phyloP scores from a whole-genome alignment of 2,329 filamentous ascomycete genomes.

The Cladophialophora yegresii region DNA sequence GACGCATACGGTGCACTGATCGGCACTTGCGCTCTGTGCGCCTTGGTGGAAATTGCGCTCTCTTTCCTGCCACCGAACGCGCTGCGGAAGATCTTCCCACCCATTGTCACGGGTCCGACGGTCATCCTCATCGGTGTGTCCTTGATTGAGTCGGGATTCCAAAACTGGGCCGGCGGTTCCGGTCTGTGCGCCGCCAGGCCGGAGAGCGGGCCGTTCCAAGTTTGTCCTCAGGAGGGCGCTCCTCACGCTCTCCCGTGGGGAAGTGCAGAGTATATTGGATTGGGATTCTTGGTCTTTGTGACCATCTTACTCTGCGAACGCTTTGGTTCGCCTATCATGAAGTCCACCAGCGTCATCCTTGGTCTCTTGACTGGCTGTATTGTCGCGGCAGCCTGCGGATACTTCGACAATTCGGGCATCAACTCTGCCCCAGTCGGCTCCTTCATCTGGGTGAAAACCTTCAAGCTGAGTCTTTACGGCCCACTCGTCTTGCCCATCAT shows the following conservation, averaged over 20 bases:
- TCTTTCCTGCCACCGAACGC: slow-evolving; percentile 64
- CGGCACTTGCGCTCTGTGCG: slow-evolving; percentile 55
- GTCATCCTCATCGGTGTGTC: slow-evolving; percentile 68
- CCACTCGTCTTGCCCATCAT: slow-evolving; percentile 67
- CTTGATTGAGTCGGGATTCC: slow-evolving; percentile 63
- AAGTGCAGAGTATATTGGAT: slow-evolving; percentile 64
- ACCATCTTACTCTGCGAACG: slow-evolving; percentile 69
- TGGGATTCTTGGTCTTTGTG: slow-evolving; percentile 68
- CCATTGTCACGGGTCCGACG: slow-evolving; percentile 68
- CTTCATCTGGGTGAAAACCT: slow-evolving; percentile 72
- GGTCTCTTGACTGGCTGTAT: slow-evolving; percentile 68
- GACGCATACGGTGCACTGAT: slow-evolving; percentile 67
- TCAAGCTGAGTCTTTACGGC: slow-evolving; percentile 65
- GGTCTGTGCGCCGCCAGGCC: slow-evolving; percentile 50
- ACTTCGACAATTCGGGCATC: slow-evolving; percentile 63
- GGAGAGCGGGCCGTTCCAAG: slow-evolving; percentile 50
- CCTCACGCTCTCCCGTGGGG: slow-evolving; percentile 65
- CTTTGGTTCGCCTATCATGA: slow-evolving; percentile 71
- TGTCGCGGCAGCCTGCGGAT: slow-evolving; percentile 65
- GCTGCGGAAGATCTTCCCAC: slow-evolving; percentile 66
- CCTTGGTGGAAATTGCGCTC: slow-evolving; percentile 62
- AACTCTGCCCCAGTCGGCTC: slow-evolving; percentile 62
- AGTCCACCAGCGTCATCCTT: slow-evolving; percentile 65
- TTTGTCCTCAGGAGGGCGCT: slow-evolving; percentile 62
- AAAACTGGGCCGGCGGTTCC: slow-evolving; percentile 68